Base-by-base conservation (phyloP, 2,329 filamentous ascomycete genomes). In the Diaporthe velutina region DNA sequence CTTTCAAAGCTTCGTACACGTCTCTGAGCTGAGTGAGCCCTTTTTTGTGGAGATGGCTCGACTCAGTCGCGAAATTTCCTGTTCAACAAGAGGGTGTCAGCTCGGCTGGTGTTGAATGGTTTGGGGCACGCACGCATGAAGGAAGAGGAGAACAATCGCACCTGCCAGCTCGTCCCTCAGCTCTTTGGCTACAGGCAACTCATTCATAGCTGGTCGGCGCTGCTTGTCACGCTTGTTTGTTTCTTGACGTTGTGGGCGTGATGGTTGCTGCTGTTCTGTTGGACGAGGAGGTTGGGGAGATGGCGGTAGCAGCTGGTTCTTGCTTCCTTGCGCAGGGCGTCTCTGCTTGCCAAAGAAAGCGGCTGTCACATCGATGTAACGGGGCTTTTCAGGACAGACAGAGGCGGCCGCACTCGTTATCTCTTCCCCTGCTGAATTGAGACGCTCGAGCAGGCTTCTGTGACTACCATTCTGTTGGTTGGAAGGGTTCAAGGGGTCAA, bases 291-390 rank as follows among this genome's bases (percentile, higher is more conserved):
- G 25, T n/a, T 35, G 25, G 17, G 50, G 66, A 17, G 40, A 38
- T 15, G 30, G 33, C 13, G 67, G 52, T 15, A 17, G 35, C 38
- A 58, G 15, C 38, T 35, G 58, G 33, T 33, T 28, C 17, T 71
- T 50, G 17, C 19, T 22, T 10, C 60, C 68, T 25, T 42, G 66
- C 12, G 25, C 38, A 28, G 33, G 48, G 10, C 28, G 60, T 60
- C 48, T 66, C 19, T 58, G 73, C 19, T 54, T 74, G 30, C 73
- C 75, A 13, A 76, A 76, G 73, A 76, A 76, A 1, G 68, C 73
- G 13, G 71, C 73, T 3, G 75, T 76, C 17, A 67, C 60, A 15
- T 74, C 71, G 22, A 71, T 17, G 6, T 33, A 45, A 28, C 8
- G 28, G 22, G 67, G 25, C 1, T 74, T 25, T 35, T 57, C 40